phyloP scores from a whole-genome alignment of 768 basidiomycete species.

The Russula lepida region DNA sequence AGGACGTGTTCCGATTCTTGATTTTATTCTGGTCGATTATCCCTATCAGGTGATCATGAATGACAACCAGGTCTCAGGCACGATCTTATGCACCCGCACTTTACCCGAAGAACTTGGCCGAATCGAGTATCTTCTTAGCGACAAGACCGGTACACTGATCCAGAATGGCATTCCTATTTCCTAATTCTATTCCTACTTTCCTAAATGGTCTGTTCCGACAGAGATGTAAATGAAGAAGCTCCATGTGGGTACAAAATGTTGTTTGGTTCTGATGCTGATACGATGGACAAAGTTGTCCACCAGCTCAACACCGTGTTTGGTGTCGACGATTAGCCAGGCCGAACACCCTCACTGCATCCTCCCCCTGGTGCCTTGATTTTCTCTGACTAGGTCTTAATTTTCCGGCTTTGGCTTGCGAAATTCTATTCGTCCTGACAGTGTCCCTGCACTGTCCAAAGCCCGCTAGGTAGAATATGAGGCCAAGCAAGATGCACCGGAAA shows the following conservation, averaged over 20 bases:
- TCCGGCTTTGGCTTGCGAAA: too few species aligned
- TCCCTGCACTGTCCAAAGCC: too few species aligned
- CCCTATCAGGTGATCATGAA: constrained; percentile 98
- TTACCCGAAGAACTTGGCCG: constrained; percentile 93
- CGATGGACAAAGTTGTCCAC: constrained; percentile 98
- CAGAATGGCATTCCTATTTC: constrained; percentile 67
- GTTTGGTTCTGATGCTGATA: constrained; percentile 87
- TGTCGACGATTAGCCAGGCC: constrained; percentile 38
- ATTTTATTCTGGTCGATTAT: constrained; percentile 99
- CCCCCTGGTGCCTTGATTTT: too few species aligned
- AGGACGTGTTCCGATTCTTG: constrained; percentile 93
- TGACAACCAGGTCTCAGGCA: constrained; percentile 85
- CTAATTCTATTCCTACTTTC: background rate
- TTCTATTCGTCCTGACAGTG: too few species aligned
- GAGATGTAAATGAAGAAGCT: constrained; percentile 99
- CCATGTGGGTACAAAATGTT: constrained; percentile 98
- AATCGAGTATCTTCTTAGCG: constrained; percentile 91
- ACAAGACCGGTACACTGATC: constrained; percentile 97
- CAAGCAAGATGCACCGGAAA: too few species aligned
- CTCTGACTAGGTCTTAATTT: too few species aligned
- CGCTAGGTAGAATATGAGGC: too few species aligned
- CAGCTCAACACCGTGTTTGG: constrained; percentile 85
- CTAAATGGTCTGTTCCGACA: constrained; percentile 26
- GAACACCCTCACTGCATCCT: too few species aligned
- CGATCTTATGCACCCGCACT: constrained; percentile 96